Evolutionary conservation across 2,329 filamentous ascomycete species (phyloP).

Genomic region (Penicillium verrucosum): DNA sequence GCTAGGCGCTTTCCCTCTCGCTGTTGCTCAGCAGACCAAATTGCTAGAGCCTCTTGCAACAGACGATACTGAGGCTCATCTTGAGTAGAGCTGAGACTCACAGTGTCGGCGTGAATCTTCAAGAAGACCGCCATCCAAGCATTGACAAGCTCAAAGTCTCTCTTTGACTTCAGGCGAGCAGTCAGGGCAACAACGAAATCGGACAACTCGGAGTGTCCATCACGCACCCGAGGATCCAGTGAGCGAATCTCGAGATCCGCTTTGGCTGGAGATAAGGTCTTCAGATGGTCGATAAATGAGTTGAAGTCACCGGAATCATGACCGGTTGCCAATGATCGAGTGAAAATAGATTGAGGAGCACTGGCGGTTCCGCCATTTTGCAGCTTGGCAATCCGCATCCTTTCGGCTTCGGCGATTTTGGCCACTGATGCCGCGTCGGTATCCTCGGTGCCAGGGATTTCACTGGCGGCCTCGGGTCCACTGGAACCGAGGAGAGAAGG

Average conservation of each 20-base stretch:
- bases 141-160: conserved; percentile 90
- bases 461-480: conserved; percentile 18
- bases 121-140: conserved; percentile 98
- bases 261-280: conserved; percentile 75
- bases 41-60: conserved; percentile 58
- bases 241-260: conserved; percentile 90
- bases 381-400: conserved; percentile 67
- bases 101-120: conserved; percentile 66
- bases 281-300: conserved; percentile 72
- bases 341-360: conserved; percentile 41
- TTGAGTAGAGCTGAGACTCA: conserved; percentile 47
- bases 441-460: conserved; percentile 29
- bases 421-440: conserved; percentile 27
- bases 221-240: conserved; percentile 51
- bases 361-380: conserved; percentile 48
- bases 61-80: conserved; percentile 44
- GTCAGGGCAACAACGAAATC: conserved; percentile 82
- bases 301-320: conserved; percentile 58
- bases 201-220: conserved; percentile 64
- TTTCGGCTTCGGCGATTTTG: conserved; percentile 45
- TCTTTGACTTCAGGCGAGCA: conserved; percentile 61
- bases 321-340: conserved; percentile 46
- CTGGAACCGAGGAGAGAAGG: conserved; percentile 46
- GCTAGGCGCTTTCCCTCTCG: conserved; percentile 68
- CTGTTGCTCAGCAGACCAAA: conserved; percentile 72